A percentile compares a stretch with the other conserved stretches of the same genome.
Evolutionary conservation across 306 rosid species (phyloP).

Genomic region (Lathyrus oleraceus): DNA sequence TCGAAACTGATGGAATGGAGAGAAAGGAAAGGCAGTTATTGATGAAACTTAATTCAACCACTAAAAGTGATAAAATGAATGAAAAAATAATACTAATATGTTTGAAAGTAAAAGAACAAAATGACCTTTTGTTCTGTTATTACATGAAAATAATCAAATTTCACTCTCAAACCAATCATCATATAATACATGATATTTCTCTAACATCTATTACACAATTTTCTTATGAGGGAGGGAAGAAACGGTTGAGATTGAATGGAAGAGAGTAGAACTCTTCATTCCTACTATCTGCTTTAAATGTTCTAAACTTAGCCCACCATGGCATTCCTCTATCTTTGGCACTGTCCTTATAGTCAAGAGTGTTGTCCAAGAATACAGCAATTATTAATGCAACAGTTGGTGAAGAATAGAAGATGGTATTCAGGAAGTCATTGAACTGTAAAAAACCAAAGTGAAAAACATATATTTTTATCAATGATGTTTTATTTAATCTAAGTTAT

Average conservation of each 20-base stretch:
- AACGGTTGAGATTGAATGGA: conserved; percentile 93
- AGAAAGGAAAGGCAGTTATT: no score
- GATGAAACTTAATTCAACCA: neutral
- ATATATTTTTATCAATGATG: neutral
- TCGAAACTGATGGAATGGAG: no score
- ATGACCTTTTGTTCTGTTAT: conserved; percentile 14
- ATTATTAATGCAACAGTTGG: conserved; percentile 78
- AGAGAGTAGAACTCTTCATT: conserved; percentile 91
- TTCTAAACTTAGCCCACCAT: conserved; percentile 90
- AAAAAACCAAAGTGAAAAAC: conserved; percentile 25
- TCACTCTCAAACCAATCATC: conserved; percentile 32
- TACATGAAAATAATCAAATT: conserved; percentile 44
- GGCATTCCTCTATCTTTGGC: conserved; percentile 97
- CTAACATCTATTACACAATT: conserved; percentile 30
- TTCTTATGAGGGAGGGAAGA: conserved; percentile 86
- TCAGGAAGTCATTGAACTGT: conserved; percentile 89
- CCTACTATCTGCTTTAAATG: conserved; percentile 75
- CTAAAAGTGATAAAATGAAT: conserved; percentile 11
- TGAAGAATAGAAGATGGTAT: conserved; percentile 84
- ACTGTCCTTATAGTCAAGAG: conserved; percentile 80
- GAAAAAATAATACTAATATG: neutral
- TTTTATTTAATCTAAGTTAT: neutral
- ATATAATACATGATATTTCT: conserved; percentile 57
- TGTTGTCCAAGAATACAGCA: conserved; percentile 87
- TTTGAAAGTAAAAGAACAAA: conserved; percentile 18